Percentiles rank a stretch among this genome's conserved stretches.
Conservation (phyloP, 495 filamentous ascomycete species). For the Bathelium albidoporum region DNA sequence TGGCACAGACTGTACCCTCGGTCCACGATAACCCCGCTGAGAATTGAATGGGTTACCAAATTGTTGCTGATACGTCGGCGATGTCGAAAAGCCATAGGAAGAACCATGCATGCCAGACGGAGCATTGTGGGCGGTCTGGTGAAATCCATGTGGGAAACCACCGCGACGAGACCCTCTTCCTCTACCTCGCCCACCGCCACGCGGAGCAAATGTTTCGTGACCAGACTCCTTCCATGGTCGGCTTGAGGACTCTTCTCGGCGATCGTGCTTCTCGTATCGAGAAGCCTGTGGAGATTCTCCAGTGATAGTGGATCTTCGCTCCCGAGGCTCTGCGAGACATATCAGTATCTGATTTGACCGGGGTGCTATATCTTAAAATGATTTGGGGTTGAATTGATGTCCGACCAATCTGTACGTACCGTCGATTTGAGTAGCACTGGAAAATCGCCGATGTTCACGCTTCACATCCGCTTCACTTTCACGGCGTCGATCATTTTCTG, state of each 20-base stretch:
- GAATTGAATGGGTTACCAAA: conserved; percentile 30
- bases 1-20: conserved; percentile 28
- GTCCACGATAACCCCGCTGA: conserved; percentile 21
- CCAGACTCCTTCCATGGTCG: not conserved
- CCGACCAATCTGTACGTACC: not conserved
- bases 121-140: not conserved
- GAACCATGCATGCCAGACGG: not conserved
- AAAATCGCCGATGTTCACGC: not conserved
- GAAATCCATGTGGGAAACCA: not conserved
- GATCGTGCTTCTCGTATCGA: not conserved
- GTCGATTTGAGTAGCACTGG: not conserved
- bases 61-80: conserved; percentile 9
- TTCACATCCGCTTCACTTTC: not conserved
- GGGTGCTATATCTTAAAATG: not conserved
- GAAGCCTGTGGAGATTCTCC: not conserved
- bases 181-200: not conserved
- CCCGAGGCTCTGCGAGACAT: not conserved
- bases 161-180: conserved; percentile 2
- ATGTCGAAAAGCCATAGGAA: not conserved
- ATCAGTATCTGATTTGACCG: not conserved
- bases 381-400: too few species aligned
- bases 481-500: not conserved
- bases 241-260: not conserved
- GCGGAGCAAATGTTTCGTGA: conserved; percentile 1
- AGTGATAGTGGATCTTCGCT: not conserved